Evolutionary conservation across 768 basidiomycete genomes (phyloP), one percentile per base, ranked within the genome.

Genomic region (Rhizopogon rudus): DNA sequence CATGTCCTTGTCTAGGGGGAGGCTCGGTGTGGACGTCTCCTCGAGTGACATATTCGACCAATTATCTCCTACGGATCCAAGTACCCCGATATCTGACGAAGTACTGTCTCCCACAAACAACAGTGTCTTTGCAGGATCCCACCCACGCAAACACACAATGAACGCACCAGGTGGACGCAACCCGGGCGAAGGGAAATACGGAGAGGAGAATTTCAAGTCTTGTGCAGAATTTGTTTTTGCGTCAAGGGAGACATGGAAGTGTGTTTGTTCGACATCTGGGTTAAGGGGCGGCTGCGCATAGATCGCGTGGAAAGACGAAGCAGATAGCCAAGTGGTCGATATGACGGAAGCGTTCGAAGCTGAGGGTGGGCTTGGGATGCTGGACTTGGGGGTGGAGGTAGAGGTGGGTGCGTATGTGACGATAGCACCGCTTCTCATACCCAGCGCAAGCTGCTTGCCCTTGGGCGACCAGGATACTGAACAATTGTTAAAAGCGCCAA

Each of bases 381-480:
- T 79, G 49, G 77, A 82, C 63, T 88, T 82, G 6, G 77, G 75
- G 2, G 73, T 69, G 5, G 78, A 70, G 9, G 81, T 81, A 53
- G 82, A 81, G 10, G 73, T 73, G 22, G 85, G 77, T 40, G 79
- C 75, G 65, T 82, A 91, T 0, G 87, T 83, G 41, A 88, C 65
- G 40, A 92, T 84, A 52, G 87, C 85, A 3, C 90, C 89, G 17
- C 75, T 77, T 59, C 80, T 80, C 14, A 91, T 70, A 22, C 86
- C 91, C 44, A 93, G 79, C 1, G 88, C 88, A 41, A 93, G 75
- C 54, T 92, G 90, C 65, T 90, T 93, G 44, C 90, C 91, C 66
- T 90, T 91, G 1, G 90, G 87, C 3, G 90, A 92, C 90, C 91
- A 93, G 12, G 87, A 81, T 8, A 86, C 91, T 92, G 54, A 10